A percentile compares a stretch with the other conserved stretches of the same genome.
These are phyloP conservation scores for Lachancea fermentati DNA, from an alignment of 805 yeast species.

Conservation along the genomic window DNA sequence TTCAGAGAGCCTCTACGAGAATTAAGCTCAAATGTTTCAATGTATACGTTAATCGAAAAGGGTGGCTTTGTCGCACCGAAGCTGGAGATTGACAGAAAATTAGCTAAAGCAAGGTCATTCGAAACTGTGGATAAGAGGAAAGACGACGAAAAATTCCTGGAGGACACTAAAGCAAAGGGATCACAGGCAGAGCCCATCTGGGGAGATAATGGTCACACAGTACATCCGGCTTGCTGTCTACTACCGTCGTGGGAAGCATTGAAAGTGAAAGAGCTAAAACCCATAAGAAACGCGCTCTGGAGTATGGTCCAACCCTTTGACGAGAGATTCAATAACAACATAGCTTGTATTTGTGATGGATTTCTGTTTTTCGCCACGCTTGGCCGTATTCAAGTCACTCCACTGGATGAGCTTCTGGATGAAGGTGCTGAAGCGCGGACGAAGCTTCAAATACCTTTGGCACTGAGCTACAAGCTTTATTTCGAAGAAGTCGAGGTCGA, in stretches of 20 bases:
- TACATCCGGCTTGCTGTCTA: conserved; percentile 18
- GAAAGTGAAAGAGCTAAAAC: conserved; percentile 12
- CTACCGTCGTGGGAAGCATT: conserved; percentile 19
- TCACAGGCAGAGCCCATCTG: conserved; percentile 3
- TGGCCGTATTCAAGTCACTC: conserved; percentile 10
- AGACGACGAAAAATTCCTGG: conserved; percentile 1
- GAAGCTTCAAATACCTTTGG: conserved; percentile 2
- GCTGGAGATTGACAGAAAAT: not conserved
- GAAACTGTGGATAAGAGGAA: not conserved
- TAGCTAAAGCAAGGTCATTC: not conserved
- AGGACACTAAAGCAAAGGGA: not conserved
- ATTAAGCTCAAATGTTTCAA: not conserved
- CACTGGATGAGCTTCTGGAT: conserved; percentile 6
- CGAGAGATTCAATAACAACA: conserved; percentile 12
- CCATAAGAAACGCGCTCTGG: conserved; percentile 1
- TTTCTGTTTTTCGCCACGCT: conserved; percentile 11
- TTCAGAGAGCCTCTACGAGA: not conserved
- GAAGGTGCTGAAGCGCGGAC: not conserved
- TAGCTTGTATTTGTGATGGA: conserved; percentile 11
- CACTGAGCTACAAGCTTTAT: conserved; percentile 3
- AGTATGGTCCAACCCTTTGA: not conserved
- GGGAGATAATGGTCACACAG: conserved; percentile 3
- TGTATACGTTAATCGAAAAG: not conserved
- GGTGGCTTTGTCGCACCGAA: not conserved
- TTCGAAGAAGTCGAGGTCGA: not conserved